Evolutionary conservation across 768 basidiomycete species (phyloP).

Genomic region (Kwoniella pini): DNA sequence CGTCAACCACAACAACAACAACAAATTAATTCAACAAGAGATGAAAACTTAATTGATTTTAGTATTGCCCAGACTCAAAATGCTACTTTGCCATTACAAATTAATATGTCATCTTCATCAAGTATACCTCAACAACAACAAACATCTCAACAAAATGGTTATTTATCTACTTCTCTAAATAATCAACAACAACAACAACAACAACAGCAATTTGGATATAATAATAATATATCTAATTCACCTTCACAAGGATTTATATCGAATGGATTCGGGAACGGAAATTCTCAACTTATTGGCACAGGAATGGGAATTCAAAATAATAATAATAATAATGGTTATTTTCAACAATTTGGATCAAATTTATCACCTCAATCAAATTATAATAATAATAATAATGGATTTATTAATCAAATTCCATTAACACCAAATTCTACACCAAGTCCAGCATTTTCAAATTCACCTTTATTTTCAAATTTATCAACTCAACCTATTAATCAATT

Average conservation of each 20-base stretch:
- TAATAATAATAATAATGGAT: neutral
- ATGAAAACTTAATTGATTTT: conserved; percentile 15
- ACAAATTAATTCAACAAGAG: neutral
- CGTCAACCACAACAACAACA: neutral
- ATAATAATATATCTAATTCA: neutral
- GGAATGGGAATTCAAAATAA: neutral
- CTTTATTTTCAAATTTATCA: neutral
- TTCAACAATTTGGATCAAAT: neutral
- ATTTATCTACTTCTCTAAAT: neutral
- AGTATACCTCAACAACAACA: neutral
- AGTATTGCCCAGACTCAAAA: neutral
- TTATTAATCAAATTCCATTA: neutral
- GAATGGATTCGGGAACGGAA: too few species aligned
- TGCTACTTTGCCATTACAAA: conserved; percentile 15
- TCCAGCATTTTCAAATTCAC: neutral
- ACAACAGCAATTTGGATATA: neutral
- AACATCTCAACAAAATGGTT: neutral
- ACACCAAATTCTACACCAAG: conserved; percentile 1
- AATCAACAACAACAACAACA: conserved; percentile 9
- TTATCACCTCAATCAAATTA: conserved; percentile 5
- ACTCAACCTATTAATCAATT: neutral
- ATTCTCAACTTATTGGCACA: neutral
- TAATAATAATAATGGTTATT: neutral
- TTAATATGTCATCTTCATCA: conserved; percentile 13
- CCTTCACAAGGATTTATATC: too few species aligned